Evolutionary conservation across 305 asterid genomes (phyloP), one percentile per base, ranked within the genome.

Genomic region (Fraxinus platypoda): DNA sequence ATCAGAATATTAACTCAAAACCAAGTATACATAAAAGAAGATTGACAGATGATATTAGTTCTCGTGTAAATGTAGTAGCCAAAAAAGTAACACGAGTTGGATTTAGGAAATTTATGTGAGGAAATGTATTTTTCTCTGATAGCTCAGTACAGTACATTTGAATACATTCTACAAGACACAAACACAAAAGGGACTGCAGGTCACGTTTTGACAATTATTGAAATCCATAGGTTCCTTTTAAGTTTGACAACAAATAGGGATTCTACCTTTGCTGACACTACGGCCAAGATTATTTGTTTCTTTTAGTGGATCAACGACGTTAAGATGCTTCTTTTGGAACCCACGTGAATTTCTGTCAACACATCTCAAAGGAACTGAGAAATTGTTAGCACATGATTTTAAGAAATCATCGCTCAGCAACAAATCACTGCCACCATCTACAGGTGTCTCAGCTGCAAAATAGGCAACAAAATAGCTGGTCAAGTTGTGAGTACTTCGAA

Each of bases 231-330:
- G 35, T 78, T 84, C 34, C 57, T 38, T 62, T 28, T 34, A 78
- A 46, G 49, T 66, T 66, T 57, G 76, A 82, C 31, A 77, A 75
- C 23, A 79, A 35, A 41, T 64, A 64, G 37, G n/a, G 33, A 7
- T 73, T 21, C 64, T 90, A 95, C 98, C 98, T 94, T 88, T 88
- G 83, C 90, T 91, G 73, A 95, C 97, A 82, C 99, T 94, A 6
- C 99, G 93, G 30, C 99, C 99, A 43, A 95, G 97, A 88, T 95
- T 95, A 84, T 94, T 94, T 83, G 70, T 83, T 79, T 93, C 95
- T 84, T 89, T 94, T 38, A 94, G 89, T 11, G 98, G 99, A 87
- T 95, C 99, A 74, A 95, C 86, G 21, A 95, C 92, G 85, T 95
- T 95, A 12, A 95, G 92, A 89, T 89, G 84, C 92, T 95, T 95